Evolutionary conservation across 805 yeast species (phyloP).

Genomic region (Lipomyces starkeyi): DNA sequence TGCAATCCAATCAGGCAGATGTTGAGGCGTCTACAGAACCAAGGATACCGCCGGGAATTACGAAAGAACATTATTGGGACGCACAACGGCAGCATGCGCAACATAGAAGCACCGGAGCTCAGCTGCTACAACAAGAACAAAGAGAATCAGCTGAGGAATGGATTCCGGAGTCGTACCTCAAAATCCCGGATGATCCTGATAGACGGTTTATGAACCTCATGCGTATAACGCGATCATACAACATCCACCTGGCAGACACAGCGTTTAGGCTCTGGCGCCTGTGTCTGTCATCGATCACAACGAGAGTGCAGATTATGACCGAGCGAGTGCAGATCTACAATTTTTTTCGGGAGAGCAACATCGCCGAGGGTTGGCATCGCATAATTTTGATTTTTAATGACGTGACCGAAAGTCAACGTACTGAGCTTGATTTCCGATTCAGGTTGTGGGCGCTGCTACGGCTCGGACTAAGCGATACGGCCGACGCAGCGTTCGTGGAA

Average conservation of each 20-base stretch:
- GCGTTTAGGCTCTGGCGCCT: constrained; percentile 31
- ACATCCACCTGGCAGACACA: constrained; percentile 16
- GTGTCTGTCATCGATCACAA: constrained; percentile 8
- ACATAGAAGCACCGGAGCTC: not conserved
- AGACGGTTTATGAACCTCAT: constrained; percentile 14
- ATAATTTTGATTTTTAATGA: constrained; percentile 30
- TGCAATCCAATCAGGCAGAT: not conserved
- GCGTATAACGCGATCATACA: constrained; percentile 18
- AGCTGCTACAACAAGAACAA: not conserved
- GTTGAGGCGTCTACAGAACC: not conserved
- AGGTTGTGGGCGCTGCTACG: constrained; percentile 31
- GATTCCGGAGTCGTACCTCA: constrained; percentile 5
- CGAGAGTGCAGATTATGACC: constrained; percentile 12
- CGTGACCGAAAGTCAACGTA: constrained; percentile 12
- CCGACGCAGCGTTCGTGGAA: constrained; percentile 16
- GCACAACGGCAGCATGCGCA: not conserved
- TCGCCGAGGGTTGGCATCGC: constrained; percentile 31
- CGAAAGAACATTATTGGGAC: not conserved
- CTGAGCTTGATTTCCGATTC: constrained; percentile 33
- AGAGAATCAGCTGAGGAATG: not conserved
- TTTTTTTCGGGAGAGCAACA: constrained; percentile 23
- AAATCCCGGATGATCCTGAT: constrained; percentile 26
- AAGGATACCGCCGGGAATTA: not conserved
- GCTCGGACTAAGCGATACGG: constrained; percentile 19
- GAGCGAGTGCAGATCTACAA: constrained; percentile 27